phyloP scores from a whole-genome alignment of 176 grass and related monocot genomes.

The Puya raimondii region DNA sequence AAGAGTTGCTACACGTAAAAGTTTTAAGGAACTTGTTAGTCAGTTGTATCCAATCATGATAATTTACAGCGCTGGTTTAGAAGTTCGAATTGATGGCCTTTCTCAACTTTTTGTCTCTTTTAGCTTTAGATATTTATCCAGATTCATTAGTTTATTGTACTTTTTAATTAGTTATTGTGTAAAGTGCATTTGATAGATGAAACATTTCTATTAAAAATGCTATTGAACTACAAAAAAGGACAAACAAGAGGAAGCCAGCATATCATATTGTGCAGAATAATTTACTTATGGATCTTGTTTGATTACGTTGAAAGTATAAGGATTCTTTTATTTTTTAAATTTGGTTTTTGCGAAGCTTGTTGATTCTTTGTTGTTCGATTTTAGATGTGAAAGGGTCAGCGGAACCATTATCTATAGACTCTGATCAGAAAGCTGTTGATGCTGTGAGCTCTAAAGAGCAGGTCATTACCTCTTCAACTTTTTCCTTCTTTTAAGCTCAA shows the following conservation, averaged over 20 bases:
- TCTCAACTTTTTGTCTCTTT: not conserved
- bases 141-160: not conserved
- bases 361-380: not conserved
- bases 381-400: not conserved
- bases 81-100: not conserved
- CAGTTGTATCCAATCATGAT: not conserved
- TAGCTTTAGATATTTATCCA: not conserved
- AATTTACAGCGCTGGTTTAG: not conserved
- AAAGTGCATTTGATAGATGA: not conserved
- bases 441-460: conserved; percentile 36
- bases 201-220: not conserved
- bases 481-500: not conserved
- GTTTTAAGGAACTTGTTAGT: not conserved
- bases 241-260: not conserved
- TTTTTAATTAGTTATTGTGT: not conserved
- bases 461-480: conserved; percentile 14
- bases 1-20: not conserved
- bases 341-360: not conserved
- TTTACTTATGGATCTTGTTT: not conserved
- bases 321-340: not conserved
- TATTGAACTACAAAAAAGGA: not conserved
- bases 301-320: not conserved
- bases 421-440: not conserved
- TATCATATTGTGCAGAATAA: not conserved
- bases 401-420: not conserved